Conservation (phyloP, 2,329 filamentous ascomycete species). For the Exophiala calicioides region DNA sequence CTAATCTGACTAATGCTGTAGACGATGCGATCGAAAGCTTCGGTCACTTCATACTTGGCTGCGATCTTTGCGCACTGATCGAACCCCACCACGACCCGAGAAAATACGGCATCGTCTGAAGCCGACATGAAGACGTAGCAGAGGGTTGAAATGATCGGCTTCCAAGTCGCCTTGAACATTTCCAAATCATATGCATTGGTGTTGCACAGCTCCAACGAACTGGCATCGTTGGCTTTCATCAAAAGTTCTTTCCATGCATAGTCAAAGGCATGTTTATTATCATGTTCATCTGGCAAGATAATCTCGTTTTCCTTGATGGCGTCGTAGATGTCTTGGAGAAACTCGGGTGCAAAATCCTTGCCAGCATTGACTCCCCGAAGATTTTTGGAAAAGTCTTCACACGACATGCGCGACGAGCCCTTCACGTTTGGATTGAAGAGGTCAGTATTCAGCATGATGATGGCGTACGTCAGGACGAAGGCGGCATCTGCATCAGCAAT, state of each 20-base stretch:
- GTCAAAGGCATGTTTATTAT: slow-evolving; percentile 94
- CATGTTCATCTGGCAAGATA: slow-evolving; percentile 93
- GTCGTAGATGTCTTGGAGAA: slow-evolving; percentile 82
- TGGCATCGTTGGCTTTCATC: slow-evolving; percentile 75
- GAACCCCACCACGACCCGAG: slow-evolving; percentile 88
- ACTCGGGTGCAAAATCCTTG: slow-evolving; percentile 79
- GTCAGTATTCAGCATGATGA: slow-evolving; percentile 97
- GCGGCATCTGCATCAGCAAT: slow-evolving; percentile 84
- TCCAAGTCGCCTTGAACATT: slow-evolving; percentile 97
- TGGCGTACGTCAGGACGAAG: slow-evolving; percentile 89
- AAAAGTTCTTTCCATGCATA: slow-evolving; percentile 96
- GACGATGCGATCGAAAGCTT: slow-evolving; percentile 90
- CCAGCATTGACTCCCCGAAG: slow-evolving; percentile 86
- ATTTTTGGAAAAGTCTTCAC: slow-evolving; percentile 80
- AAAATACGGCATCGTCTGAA: slow-evolving; percentile 93
- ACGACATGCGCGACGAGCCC: slow-evolving; percentile 76
- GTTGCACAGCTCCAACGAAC: slow-evolving; percentile 74
- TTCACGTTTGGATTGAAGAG: slow-evolving; percentile 90
- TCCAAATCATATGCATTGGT: slow-evolving; percentile 96
- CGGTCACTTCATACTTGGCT: slow-evolving; percentile 75
- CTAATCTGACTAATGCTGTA: slow-evolving; percentile 89
- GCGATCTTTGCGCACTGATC: slow-evolving; percentile 95
- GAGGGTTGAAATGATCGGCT: slow-evolving; percentile 86
- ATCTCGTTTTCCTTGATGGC: slow-evolving; percentile 93
- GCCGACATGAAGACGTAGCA: slow-evolving; percentile 99